Conservation (phyloP, 1,139 yeast genomes). For the Zygoascus hellenicus region DNA sequence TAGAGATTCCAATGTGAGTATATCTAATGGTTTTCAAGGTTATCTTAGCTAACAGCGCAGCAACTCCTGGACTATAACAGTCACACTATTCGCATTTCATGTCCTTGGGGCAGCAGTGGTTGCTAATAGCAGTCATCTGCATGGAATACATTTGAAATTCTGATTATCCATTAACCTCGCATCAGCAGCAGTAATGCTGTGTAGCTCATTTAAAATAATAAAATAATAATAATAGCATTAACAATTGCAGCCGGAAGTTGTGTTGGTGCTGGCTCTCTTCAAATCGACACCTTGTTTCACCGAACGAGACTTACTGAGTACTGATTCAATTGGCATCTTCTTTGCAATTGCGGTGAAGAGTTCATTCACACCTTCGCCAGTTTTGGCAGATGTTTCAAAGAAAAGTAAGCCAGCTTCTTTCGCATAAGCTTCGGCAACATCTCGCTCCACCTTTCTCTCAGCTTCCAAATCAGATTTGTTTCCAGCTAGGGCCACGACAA, state of each 20-base stretch:
- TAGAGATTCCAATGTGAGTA: slow-evolving; percentile 12
- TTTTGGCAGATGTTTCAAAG: slow-evolving; percentile 92
- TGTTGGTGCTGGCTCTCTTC: slow-evolving; percentile 20
- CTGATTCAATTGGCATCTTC: slow-evolving; percentile 35
- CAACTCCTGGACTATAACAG: too few species aligned
- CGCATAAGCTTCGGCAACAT: slow-evolving; percentile 54
- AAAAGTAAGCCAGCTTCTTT: slow-evolving; percentile 72
- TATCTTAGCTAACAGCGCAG: neutral
- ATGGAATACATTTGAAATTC: too few species aligned
- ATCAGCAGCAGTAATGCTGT: too few species aligned
- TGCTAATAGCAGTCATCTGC: too few species aligned
- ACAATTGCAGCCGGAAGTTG: slow-evolving; percentile 32
- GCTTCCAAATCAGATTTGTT: slow-evolving; percentile 64
- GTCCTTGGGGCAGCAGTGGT: too few species aligned
- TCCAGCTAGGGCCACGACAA: slow-evolving; percentile 81
- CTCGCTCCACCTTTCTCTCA: slow-evolving; percentile 48
- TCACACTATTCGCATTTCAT: too few species aligned
- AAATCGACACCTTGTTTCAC: slow-evolving; percentile 34
- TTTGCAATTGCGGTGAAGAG: slow-evolving; percentile 76
- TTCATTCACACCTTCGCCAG: slow-evolving; percentile 75
- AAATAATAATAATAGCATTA: slow-evolving; percentile 10
- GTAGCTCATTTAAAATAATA: too few species aligned
- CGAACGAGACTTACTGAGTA: slow-evolving; percentile 27
- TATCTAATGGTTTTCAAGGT: neutral
- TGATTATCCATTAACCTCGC: too few species aligned